A percentile compares a stretch with the other conserved stretches of the same genome.
Conservation (phyloP, 768 basidiomycete genomes). For the Boletus reticuloceps region DNA sequence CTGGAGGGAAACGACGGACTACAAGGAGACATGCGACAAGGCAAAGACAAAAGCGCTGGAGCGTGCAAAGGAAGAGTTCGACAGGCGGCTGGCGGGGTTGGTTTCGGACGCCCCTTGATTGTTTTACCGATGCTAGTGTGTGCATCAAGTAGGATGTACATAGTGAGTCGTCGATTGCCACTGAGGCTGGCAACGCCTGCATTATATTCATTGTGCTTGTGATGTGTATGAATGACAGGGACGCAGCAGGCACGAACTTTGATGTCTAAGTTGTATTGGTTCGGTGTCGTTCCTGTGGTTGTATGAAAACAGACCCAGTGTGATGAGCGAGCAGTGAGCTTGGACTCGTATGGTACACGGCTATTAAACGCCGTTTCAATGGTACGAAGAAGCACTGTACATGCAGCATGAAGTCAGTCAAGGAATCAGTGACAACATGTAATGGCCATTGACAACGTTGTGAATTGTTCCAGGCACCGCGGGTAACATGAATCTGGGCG, state of each 20-base stretch:
- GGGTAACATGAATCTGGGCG: background rate
- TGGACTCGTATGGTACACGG: too few species aligned
- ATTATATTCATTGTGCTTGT: background rate
- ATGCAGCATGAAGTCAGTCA: too few species aligned
- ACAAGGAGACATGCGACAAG: slow-evolving; percentile 14
- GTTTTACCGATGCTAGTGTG: background rate
- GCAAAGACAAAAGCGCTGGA: slow-evolving; percentile 10
- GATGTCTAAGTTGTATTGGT: background rate
- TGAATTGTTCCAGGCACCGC: background rate
- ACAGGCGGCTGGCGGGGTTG: background rate
- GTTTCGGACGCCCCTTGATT: background rate
- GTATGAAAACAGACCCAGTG: background rate
- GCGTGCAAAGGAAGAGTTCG: slow-evolving; percentile 6
- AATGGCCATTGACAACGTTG: background rate
- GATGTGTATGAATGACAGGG: background rate
- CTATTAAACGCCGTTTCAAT: background rate
- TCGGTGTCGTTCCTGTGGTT: background rate
- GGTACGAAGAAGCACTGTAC: too few species aligned
- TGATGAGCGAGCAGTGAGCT: too few species aligned
- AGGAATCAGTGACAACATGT: too few species aligned
- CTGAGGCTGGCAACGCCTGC: slow-evolving; percentile 1
- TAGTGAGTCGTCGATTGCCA: background rate
- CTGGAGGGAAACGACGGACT: slow-evolving; percentile 25
- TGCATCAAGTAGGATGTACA: too few species aligned
- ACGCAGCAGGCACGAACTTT: background rate